phyloP scores from a whole-genome alignment of 2,329 filamentous ascomycete species.

The Fusarium bactridioides region DNA sequence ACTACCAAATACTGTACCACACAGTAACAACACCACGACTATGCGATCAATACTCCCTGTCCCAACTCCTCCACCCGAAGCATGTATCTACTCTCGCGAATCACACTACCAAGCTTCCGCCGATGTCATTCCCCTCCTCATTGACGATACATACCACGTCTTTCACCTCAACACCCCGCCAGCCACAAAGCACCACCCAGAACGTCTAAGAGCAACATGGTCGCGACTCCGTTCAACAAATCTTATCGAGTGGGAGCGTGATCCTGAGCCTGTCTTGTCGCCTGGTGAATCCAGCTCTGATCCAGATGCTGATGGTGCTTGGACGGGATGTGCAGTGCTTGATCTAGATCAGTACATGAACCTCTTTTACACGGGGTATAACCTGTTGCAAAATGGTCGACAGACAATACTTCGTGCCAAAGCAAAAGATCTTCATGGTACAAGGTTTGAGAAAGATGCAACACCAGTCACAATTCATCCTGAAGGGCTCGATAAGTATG shows the following conservation, averaged over 20 bases:
- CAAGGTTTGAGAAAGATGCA: conserved; percentile 36
- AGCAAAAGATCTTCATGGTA: conserved; percentile 40
- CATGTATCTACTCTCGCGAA: conserved; percentile 39
- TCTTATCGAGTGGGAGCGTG: conserved; percentile 44
- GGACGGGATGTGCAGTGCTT: conserved; percentile 47
- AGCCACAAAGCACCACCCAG: conserved; percentile 45
- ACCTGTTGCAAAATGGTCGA: conserved; percentile 41
- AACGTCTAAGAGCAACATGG: conserved; percentile 45
- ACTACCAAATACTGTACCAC: neutral
- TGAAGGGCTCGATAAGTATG: conserved; percentile 36
- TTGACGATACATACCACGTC: conserved; percentile 48
- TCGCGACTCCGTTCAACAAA: conserved; percentile 43
- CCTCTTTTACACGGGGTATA: conserved; percentile 50
- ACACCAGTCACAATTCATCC: conserved; percentile 37
- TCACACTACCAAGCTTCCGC: conserved; percentile 44
- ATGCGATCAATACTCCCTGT: conserved; percentile 31
- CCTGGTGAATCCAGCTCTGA: conserved; percentile 31
- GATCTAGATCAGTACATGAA: conserved; percentile 46
- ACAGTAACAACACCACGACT: neutral
- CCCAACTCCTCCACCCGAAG: conserved; percentile 40
- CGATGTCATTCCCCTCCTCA: conserved; percentile 48
- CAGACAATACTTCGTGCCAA: conserved; percentile 45
- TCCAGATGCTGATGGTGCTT: conserved; percentile 46
- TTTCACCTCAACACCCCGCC: conserved; percentile 47
- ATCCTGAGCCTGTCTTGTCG: conserved; percentile 34